Percentiles rank a stretch among this genome's conserved stretches.
phyloP scores from a whole-genome alignment of 345 rosid species.

The Anacardium occidentale region DNA sequence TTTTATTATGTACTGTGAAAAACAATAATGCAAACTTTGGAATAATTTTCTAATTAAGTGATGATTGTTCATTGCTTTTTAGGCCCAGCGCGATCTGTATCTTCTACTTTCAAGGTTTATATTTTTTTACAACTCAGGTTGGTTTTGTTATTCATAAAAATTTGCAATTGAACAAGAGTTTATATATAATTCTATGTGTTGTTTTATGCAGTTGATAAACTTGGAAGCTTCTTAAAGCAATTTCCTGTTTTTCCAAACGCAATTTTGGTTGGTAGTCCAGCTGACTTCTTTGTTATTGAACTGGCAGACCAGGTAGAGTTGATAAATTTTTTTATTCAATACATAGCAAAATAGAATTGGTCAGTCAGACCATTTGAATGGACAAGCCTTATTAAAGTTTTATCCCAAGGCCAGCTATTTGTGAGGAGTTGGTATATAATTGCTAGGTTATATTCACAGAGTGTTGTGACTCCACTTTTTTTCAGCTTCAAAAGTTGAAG shows the following conservation, averaged over 20 bases:
- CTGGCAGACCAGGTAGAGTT: conserved; percentile 85
- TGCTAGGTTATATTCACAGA: conserved; percentile 5
- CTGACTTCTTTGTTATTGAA: conserved; percentile 89
- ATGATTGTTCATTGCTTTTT: conserved; percentile 12
- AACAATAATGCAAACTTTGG: conserved; percentile 4
- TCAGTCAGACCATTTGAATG: background rate
- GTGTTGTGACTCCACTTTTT: conserved; percentile 6
- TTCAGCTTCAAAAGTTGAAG: conserved; percentile 90
- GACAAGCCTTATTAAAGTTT: background rate
- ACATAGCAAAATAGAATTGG: background rate
- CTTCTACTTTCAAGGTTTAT: conserved; percentile 85
- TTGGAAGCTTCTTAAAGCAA: conserved; percentile 66
- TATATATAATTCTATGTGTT: conserved; percentile 15
- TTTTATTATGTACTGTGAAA: background rate
- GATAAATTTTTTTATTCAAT: background rate
- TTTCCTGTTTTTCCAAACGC: conserved; percentile 81
- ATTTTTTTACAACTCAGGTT: conserved; percentile 89
- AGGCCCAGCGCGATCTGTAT: conserved; percentile 89
- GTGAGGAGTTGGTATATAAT: background rate
- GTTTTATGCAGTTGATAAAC: conserved; percentile 64
- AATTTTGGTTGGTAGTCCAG: conserved; percentile 83
- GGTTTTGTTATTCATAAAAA: background rate
- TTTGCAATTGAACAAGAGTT: conserved; percentile 3
- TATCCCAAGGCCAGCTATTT: no score
- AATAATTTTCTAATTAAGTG: background rate